phyloP scores from a whole-genome alignment of 2,329 filamentous ascomycete species.

The Monilinia fructigena region DNA sequence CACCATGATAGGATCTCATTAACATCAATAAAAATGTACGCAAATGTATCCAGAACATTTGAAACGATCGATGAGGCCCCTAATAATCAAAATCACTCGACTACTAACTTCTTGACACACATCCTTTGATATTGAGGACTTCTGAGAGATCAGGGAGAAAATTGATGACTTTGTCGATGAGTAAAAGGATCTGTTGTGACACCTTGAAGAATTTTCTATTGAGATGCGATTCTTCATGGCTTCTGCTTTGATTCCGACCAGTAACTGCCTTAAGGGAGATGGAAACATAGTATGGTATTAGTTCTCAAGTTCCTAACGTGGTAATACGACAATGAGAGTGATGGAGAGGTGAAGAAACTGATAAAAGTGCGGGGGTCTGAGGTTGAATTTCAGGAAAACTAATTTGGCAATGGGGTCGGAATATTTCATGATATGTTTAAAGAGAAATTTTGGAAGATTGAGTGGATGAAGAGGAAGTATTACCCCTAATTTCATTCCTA shows the following conservation, averaged over 20 bases:
- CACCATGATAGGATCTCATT: neutral
- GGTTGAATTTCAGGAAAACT: neutral
- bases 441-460: neutral
- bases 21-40: neutral
- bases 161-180: too few species aligned
- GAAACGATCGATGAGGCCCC: neutral
- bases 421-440: constrained; percentile 1
- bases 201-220: neutral
- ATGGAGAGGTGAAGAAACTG: neutral
- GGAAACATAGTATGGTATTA: neutral
- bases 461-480: constrained; percentile 2
- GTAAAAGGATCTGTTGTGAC: neutral
- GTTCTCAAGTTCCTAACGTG: neutral
- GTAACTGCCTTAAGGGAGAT: neutral
- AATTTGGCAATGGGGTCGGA: constrained; percentile 6
- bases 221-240: neutral
- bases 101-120: neutral
- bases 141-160: neutral
- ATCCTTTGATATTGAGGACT: neutral
- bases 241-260: neutral
- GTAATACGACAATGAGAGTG: neutral
- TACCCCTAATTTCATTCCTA: constrained; percentile 1
- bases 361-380: neutral
- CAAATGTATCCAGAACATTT: neutral
- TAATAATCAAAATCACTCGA: neutral